Evolutionary conservation across 768 basidiomycete species (phyloP), one percentile per base, ranked within the genome.

Genomic region (Omphalotus guepiniiformis): DNA sequence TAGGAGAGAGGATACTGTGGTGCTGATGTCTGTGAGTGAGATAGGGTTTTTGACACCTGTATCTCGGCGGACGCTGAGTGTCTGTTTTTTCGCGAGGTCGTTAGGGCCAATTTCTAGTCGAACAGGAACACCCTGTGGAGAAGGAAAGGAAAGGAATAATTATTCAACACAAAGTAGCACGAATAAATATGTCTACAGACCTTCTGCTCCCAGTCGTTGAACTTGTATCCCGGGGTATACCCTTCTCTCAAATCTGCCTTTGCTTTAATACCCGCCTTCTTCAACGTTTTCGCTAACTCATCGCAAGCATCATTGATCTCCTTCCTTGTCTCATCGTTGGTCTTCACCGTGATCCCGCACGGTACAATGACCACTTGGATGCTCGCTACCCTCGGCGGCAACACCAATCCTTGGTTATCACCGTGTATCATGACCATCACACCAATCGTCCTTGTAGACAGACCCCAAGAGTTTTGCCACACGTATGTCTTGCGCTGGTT

Each of bases 351-450:
- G 59, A 99, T 82, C 36, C 96, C 96, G 52, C 90, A 93, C 3
- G 96, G 96, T 22, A 99, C 87, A 50, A 99, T 70, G 39, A 96
- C 76, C 43, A 81, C 93, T 70, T 99, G 96, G 16, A 95, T 67
- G 53, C 78, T 80, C n/a, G 96, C 95, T 27, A 99, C 95, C 8
- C 92, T 78, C 52, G 96, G 96, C n/a, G 96, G 96, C 47, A 98
- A 82, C 11, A 98, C 94, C 55, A 99, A 69, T 13, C 96, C 96
- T 61, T 96, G 90, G 64, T 99, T 93, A 65, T 99, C 96, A 27
- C 95, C 94, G 61, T 99, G 95, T 4, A 91, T 83, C 96, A 99
- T 99, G 57, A 96, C 93, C 95, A 97, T 97, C 48, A 97, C 90
- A 60, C 96, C 96, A 58, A 99, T 92, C 22, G 89, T 80, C 48